Evolutionary conservation across 2,329 filamentous ascomycete species (phyloP), one percentile per base, ranked within the genome.

Genomic region (Penicillium rolfsii): DNA sequence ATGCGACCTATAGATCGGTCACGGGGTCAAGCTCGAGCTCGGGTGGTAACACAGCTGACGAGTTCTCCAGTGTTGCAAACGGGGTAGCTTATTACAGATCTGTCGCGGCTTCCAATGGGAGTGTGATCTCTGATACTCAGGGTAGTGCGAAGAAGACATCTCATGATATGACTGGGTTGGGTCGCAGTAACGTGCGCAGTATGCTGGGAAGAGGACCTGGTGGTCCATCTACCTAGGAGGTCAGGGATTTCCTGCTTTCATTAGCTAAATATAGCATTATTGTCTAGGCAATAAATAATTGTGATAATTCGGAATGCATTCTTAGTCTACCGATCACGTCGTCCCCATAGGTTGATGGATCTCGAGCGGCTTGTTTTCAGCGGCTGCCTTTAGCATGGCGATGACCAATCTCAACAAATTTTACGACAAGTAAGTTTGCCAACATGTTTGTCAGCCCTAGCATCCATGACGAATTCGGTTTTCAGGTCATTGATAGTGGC

Each of bases 21-120:
- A 58, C 64, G 19, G 60, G 61, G 19, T 59, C 59, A 3, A 62
- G 57, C 22, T 73, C 72, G 59, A 73, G 4, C 50, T 77, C 58
- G 59, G 70, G 41, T 43, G 70, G 53, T 30, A 73, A 76, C 38
- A 75, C 72, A 24, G 67, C 60, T 24, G 72, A 71, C 50, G 40
- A 63, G 6, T 76, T 73, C 43, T 49, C 66, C 9, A 68, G 72
- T 19, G 62, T 57, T 12, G 63, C 62, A 6, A 61, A 61, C 30
- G 73, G 71, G 4, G 36, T 43, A 3, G 38, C 61, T 3, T 74
- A 71, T 58, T 55, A 59, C 1, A 64, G 69, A 38, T 61, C 62
- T 41, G 71, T 72, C 4, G 61, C 60, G 16, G 71, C 72, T 11
- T 52, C 70, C 5, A 72, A 74, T 58, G 73, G 70, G 2, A 69